Conservation (phyloP, 768 basidiomycete genomes). For the Mycena galopus region DNA sequence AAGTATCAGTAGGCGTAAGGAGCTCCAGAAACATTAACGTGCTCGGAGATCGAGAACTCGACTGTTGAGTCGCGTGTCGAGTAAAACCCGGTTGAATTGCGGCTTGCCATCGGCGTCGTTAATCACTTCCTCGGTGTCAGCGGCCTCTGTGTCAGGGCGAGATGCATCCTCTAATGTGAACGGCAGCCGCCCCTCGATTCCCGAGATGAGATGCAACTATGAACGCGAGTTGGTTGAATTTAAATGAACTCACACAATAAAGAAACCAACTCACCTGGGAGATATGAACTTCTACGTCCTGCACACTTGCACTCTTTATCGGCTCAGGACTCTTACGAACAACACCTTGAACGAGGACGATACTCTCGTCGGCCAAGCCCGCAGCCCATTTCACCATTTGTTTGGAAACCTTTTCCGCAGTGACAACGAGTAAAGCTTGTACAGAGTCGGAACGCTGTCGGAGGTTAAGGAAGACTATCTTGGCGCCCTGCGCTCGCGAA, state of each 20-base stretch:
- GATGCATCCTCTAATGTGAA: constrained; percentile 95
- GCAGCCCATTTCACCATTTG: constrained; percentile 98
- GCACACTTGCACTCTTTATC: constrained; percentile 93
- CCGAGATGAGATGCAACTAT: constrained; percentile 87
- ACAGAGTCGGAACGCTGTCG: constrained; percentile 90
- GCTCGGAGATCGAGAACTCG: constrained; percentile 94
- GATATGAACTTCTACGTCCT: constrained; percentile 90
- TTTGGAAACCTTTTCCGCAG: constrained; percentile 87
- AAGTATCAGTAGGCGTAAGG: constrained; percentile 4
- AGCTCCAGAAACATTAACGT: constrained; percentile 45
- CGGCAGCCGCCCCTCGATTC: constrained; percentile 83
- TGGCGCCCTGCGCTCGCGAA: constrained; percentile 91
- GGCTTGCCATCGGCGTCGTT: constrained; percentile 57
- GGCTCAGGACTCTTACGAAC: constrained; percentile 83
- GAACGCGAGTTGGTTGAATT: constrained; percentile 4
- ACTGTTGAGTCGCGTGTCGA: constrained; percentile 96
- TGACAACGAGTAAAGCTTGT: constrained; percentile 83
- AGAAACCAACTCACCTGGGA: constrained; percentile 68
- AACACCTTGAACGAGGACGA: constrained; percentile 89
- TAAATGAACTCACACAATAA: constrained; percentile 5
- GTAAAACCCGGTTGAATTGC: constrained; percentile 79
- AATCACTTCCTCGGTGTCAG: constrained; percentile 78
- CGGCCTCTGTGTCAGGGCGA: constrained; percentile 83
- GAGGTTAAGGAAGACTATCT: constrained; percentile 94
- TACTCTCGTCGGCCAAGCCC: constrained; percentile 84